These are phyloP conservation scores for Neodidymelliopsis sp. DNA, from an alignment of 2,329 filamentous ascomycete species.

Conservation along the genomic window DNA sequence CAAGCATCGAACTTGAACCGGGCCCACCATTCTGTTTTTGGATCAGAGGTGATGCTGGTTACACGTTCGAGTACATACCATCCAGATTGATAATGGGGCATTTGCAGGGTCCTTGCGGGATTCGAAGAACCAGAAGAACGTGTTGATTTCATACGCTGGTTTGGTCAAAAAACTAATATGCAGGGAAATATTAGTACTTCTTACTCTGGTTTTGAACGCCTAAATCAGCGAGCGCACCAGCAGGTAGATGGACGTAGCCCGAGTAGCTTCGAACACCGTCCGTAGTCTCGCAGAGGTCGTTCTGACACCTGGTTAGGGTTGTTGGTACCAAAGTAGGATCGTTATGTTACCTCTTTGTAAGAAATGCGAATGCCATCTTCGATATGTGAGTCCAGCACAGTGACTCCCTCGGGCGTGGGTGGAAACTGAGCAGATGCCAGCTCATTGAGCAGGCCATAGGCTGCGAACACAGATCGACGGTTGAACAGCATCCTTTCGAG, in stretches of 20 bases:
- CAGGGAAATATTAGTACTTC: no score
- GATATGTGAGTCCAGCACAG: slow-evolving; percentile 49
- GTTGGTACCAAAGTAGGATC: no score
- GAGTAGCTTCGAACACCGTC: slow-evolving; percentile 64
- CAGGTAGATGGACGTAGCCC: slow-evolving; percentile 66
- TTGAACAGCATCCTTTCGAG: slow-evolving; percentile 16
- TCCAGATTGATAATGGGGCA: slow-evolving; percentile 23
- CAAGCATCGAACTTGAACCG: slow-evolving; percentile 28
- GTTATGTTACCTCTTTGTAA: slow-evolving; percentile 57
- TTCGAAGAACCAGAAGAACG: slow-evolving; percentile 35
- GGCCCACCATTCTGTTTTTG: slow-evolving; percentile 21
- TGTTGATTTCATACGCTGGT: slow-evolving; percentile 53
- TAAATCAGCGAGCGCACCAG: slow-evolving; percentile 50
- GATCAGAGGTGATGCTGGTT: not conserved
- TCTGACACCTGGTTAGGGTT: slow-evolving; percentile 25
- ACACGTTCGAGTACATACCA: not conserved
- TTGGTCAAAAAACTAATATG: no score
- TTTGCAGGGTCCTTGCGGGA: slow-evolving; percentile 25
- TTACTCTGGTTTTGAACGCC: slow-evolving; percentile 50
- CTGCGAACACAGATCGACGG: slow-evolving; percentile 20
- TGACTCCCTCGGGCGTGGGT: slow-evolving; percentile 48
- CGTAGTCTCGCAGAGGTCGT: slow-evolving; percentile 64
- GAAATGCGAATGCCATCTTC: slow-evolving; percentile 52
- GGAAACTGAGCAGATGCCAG: slow-evolving; percentile 49
- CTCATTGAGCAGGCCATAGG: slow-evolving; percentile 23